These are phyloP conservation scores for Thelephora terrestris DNA, from an alignment of 1,284 basidiomycete genomes.

Conservation along the genomic window DNA sequence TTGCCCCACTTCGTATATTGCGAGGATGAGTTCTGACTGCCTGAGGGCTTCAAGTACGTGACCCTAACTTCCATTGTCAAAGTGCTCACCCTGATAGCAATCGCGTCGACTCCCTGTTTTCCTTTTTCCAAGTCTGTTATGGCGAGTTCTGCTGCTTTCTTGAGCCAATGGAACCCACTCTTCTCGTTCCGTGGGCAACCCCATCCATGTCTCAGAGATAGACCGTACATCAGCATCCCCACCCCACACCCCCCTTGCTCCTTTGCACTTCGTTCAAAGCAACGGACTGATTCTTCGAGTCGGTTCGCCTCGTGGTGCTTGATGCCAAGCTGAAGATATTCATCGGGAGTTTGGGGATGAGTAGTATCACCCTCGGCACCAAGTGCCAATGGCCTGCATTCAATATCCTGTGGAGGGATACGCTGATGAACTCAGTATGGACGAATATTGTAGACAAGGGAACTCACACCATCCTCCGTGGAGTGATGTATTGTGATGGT, in stretches of 20 bases:
- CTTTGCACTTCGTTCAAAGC: slow-evolving; percentile 75
- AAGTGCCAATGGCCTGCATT: too few species aligned
- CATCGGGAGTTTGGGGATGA: slow-evolving; percentile 35
- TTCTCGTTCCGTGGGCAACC: slow-evolving; percentile 71
- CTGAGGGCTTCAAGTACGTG: slow-evolving; percentile 1
- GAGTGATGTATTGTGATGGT: too few species aligned
- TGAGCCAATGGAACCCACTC: slow-evolving; percentile 75
- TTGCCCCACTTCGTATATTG: slow-evolving; percentile 87
- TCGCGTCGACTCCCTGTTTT: slow-evolving; percentile 26
- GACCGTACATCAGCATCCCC: slow-evolving; percentile 90
- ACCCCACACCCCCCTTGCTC: slow-evolving; percentile 73
- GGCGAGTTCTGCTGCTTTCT: slow-evolving; percentile 71
- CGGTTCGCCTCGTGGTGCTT: slow-evolving; percentile 73
- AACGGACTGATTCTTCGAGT: slow-evolving; percentile 61
- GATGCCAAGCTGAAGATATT: slow-evolving; percentile 71
- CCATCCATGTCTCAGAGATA: slow-evolving; percentile 86
- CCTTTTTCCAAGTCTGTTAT: slow-evolving; percentile 68
- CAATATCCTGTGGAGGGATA: too few species aligned
- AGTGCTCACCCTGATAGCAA: slow-evolving; percentile 34
- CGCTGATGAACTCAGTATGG: too few species aligned
- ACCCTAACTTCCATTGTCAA: slow-evolving; percentile 1
- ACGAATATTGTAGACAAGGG: too few species aligned
- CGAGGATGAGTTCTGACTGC: slow-evolving; percentile 74
- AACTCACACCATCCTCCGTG: too few species aligned
- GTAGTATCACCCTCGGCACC: neutral